A percentile compares a stretch with the other conserved stretches of the same genome.
phyloP scores from a whole-genome alignment of 75 land plant species.

The Sequoia sempervirens region DNA sequence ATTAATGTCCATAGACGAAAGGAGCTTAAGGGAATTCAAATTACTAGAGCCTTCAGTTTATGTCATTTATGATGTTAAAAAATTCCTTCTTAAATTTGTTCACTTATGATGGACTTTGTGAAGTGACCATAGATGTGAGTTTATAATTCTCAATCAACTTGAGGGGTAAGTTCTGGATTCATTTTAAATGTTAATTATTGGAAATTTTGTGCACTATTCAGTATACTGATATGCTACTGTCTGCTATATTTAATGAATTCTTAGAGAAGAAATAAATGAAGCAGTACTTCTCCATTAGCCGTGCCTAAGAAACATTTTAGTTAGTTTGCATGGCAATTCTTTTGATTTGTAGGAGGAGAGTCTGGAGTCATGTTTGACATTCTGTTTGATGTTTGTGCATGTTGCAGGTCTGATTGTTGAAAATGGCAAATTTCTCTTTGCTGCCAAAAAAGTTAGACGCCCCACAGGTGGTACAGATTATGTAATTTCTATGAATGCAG shows the following conservation, averaged over 20 bases:
- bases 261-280: not conserved
- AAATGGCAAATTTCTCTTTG: constrained; percentile 51
- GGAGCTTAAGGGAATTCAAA: too few species aligned
- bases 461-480: constrained; percentile 52
- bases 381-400: not conserved
- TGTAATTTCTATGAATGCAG: constrained; percentile 45
- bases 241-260: not conserved
- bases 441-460: constrained; percentile 52
- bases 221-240: not conserved
- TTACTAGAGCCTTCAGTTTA: not conserved
- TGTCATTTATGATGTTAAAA: too few species aligned
- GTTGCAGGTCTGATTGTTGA: constrained; percentile 34
- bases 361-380: constrained; percentile 7
- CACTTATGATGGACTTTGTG: not conserved
- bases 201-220: not conserved
- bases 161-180: not conserved
- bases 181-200: not conserved
- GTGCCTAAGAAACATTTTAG: not conserved
- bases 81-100: not conserved
- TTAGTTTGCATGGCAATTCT: not conserved
- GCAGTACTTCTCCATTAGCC: not conserved
- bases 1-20: too few species aligned
- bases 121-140: not conserved
- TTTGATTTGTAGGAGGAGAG: not conserved
- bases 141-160: not conserved